These are phyloP conservation scores for Pythium grandisporangium DNA, from an alignment of 352 stramenopile species.

Conservation along the genomic window DNA sequence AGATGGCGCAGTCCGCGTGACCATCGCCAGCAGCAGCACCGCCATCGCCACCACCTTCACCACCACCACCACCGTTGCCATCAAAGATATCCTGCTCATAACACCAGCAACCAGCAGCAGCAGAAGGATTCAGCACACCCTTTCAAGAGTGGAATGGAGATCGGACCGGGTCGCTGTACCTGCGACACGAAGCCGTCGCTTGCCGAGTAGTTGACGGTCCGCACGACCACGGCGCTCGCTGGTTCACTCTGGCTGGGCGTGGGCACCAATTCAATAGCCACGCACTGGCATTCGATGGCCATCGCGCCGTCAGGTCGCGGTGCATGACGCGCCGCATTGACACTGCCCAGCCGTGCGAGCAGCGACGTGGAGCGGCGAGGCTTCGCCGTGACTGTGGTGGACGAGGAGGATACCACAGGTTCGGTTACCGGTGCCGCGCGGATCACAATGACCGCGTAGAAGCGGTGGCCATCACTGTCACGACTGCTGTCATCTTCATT, in stretches of 20 bases:
- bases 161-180: constrained; percentile 10
- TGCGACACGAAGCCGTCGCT: constrained; percentile 26
- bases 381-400: too few relatives aligned
- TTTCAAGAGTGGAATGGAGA: background rate
- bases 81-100: constrained; percentile 64
- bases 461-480: too few relatives aligned
- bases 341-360: too few relatives aligned
- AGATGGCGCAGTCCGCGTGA: constrained; percentile 74
- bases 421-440: background rate
- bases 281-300: constrained; percentile 31
- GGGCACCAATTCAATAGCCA: constrained; percentile 52
- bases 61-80: constrained; percentile 7
- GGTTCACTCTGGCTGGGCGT: constrained; percentile 21
- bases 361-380: too few relatives aligned
- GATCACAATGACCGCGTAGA: constrained; percentile 11
- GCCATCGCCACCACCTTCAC: too few relatives aligned
- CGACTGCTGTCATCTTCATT: too few relatives aligned
- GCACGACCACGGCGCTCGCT: constrained; percentile 27
- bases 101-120: background rate
- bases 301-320: constrained; percentile 5
- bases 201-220: constrained; percentile 33
- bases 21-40: too few relatives aligned
- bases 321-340: too few relatives aligned
- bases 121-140: background rate
- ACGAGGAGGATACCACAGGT: too few relatives aligned